Base-by-base conservation (phyloP, 768 basidiomycete genomes). In the Kwoniella botswanensis region DNA sequence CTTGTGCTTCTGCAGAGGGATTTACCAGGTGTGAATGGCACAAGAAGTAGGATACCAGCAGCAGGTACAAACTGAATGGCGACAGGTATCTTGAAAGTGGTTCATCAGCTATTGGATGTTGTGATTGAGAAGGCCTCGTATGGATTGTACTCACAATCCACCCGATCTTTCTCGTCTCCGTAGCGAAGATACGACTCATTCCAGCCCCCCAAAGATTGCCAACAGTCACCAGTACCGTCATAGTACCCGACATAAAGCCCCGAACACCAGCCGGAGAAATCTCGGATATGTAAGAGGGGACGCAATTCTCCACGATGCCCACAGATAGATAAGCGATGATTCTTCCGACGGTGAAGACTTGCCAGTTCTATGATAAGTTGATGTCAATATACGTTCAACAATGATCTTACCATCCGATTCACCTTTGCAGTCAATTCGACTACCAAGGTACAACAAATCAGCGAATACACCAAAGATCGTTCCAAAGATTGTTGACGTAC, bases 261-360 rank as follows among this genome's bases (percentile, higher is more conserved):
- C 73, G 29, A 55, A 68, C 41, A 13, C 59, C 44, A 3, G 73
- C 70, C 1, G 70, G 70, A 21, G 70, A 35, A 57, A 74, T 57
- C 57, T 74, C 74, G 21, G 70, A 61, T 11, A 59, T 65, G 63
- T 72, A 75, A 13, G 67, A 62, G 17, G 74, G 74, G 1, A 71
- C 68, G 17, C 60, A 52, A 24, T 72, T 75, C 62, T 71, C 71
- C 35, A 70, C 61, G n/a, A 70, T 35, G 24, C 74, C 74, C n/a
- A 67, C 62, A 21, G 65, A 67, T 24, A 54, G 41, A 35, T 72
- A 61, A 26, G 71, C 62, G 10, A 70, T 29, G 54, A 60, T 26
- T 15, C 71, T 67, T 29, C 74, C 74, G 21, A 74, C 55, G 29
- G 70, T 71, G 67, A 74, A 74, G 7, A 55, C 21, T 11, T 65